Evolutionary conservation across 306 rosid species (phyloP).

Genomic region (Notholithocarpus densiflorus): DNA sequence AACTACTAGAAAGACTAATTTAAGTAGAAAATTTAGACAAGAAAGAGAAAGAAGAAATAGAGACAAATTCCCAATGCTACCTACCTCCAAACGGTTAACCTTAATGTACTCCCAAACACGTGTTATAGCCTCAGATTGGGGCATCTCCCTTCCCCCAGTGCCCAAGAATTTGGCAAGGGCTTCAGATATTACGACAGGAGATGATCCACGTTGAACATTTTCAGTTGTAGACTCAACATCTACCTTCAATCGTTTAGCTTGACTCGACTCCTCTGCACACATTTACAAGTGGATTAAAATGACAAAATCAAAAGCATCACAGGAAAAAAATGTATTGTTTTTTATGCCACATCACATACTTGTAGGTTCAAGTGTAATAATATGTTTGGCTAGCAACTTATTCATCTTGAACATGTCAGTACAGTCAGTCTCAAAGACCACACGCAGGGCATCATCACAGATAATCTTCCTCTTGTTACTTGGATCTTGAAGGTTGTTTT

Average conservation of each 20-base stretch:
- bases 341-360: slow-evolving; percentile 39
- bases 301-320: neutral
- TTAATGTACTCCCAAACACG: slow-evolving; percentile 79
- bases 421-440: slow-evolving; percentile 83
- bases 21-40: neutral
- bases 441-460: slow-evolving; percentile 72
- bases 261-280: slow-evolving; percentile 47
- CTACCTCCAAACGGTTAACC: slow-evolving; percentile 66
- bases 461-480: slow-evolving; percentile 85
- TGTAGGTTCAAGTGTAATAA: slow-evolving; percentile 62
- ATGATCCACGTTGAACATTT: slow-evolving; percentile 40
- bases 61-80: slow-evolving; percentile 15
- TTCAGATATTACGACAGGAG: slow-evolving; percentile 58
- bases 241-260: slow-evolving; percentile 56
- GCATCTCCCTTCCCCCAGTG: slow-evolving; percentile 62
- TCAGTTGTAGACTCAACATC: slow-evolving; percentile 43
- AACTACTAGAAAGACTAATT: slow-evolving; percentile 1
- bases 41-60: neutral
- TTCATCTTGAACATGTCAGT: slow-evolving; percentile 96
- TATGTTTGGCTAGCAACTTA: slow-evolving; percentile 78
- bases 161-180: slow-evolving; percentile 73
- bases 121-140: slow-evolving; percentile 57
- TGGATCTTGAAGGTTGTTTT: slow-evolving; percentile 88
- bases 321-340: neutral
- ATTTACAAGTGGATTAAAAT: slow-evolving; percentile 5